Evolutionary conservation across 257 asterid genomes (phyloP).

Genomic region (Oldenlandia corymbosa): DNA sequence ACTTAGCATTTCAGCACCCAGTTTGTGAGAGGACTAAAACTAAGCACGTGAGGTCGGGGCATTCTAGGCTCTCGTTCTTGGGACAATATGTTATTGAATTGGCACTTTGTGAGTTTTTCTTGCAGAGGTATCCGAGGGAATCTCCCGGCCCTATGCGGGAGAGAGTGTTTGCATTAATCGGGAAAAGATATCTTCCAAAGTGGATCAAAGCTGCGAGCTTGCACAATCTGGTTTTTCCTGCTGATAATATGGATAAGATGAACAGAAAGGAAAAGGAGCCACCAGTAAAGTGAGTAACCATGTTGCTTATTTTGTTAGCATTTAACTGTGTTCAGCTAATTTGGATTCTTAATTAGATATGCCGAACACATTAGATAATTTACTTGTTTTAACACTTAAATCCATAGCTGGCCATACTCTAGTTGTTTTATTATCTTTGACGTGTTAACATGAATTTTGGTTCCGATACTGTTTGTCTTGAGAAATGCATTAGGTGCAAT

Average conservation of each 20-base stretch:
- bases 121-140: conserved; percentile 94
- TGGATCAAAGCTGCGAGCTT: conserved; percentile 82
- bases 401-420: too few relatives aligned
- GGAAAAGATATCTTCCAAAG: conserved; percentile 84
- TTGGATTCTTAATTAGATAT: background rate
- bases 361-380: background rate
- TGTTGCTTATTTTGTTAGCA: conserved; percentile 4
- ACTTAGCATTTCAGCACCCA: conserved; percentile 90
- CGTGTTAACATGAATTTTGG: background rate
- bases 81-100: conserved; percentile 84
- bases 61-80: conserved; percentile 70
- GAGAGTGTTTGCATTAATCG: conserved; percentile 81
- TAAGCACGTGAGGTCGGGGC: conserved; percentile 77
- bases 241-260: conserved; percentile 78
- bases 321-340: background rate
- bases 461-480: background rate
- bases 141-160: conserved; percentile 99
- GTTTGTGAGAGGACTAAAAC: conserved; percentile 87
- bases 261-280: conserved; percentile 72
- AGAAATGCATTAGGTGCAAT: background rate
- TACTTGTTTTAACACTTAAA: background rate
- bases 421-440: background rate
- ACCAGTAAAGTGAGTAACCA: conserved; percentile 73
- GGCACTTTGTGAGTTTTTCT: conserved; percentile 83
- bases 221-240: conserved; percentile 89